Conservation (phyloP, 352 stramenopile species). For the Phytophthora cactorum region DNA sequence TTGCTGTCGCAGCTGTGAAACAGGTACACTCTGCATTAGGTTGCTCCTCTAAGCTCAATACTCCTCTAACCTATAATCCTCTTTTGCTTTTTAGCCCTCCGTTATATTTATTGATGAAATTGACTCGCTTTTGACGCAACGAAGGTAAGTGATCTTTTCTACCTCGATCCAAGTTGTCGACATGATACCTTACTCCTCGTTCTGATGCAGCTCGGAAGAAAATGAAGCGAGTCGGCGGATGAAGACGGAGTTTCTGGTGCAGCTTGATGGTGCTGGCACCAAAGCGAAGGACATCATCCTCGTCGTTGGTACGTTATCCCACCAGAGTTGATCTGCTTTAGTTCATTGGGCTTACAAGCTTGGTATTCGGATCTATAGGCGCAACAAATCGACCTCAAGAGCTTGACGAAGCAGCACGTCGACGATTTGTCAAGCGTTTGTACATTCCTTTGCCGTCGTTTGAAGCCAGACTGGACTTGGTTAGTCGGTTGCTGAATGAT, state of each 20-base stretch:
- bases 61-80: constrained; percentile 2
- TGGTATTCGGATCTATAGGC: constrained; percentile 45
- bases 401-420: constrained; percentile 96
- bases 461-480: constrained; percentile 85
- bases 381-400: constrained; percentile 98
- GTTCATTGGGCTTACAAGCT: background rate
- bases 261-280: constrained; percentile 96
- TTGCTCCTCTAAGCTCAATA: background rate
- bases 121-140: constrained; percentile 97
- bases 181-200: constrained; percentile 3
- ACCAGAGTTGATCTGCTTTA: background rate
- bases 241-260: constrained; percentile 99
- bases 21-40: constrained; percentile 49
- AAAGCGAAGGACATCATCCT: constrained; percentile 92
- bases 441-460: constrained; percentile 97
- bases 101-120: constrained; percentile 99
- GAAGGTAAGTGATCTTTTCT: constrained; percentile 60
- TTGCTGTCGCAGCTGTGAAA: constrained; percentile 94
- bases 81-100: constrained; percentile 73
- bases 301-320: constrained; percentile 65
- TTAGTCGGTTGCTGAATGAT: constrained; percentile 92
- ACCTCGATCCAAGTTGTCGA: background rate
- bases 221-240: constrained; percentile 97
- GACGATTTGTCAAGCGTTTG: constrained; percentile 97
- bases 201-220: constrained; percentile 87